A percentile compares a stretch with the other conserved stretches of the same genome.
phyloP scores from a whole-genome alignment of 805 yeast species.

The Metschnikowia cerradonensis region DNA sequence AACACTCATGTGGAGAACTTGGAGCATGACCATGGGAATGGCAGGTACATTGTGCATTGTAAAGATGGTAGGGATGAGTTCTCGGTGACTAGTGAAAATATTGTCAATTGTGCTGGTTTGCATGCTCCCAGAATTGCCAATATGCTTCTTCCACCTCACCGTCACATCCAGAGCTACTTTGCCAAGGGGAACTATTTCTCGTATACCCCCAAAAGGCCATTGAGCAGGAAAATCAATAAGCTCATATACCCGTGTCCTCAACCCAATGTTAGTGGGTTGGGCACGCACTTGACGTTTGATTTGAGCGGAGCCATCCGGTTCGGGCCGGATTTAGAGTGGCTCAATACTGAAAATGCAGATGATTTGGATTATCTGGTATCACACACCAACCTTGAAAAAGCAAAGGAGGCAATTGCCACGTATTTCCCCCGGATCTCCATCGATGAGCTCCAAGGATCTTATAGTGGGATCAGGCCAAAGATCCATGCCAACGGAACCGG shows the following conservation, averaged over 20 bases:
- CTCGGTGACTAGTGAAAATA: slow-evolving; percentile 47
- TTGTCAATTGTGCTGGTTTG: slow-evolving; percentile 78
- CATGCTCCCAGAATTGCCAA: slow-evolving; percentile 71
- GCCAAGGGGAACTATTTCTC: slow-evolving; percentile 86
- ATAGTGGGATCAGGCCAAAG: slow-evolving; percentile 85
- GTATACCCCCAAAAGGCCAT: slow-evolving; percentile 46
- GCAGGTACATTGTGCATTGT: slow-evolving; percentile 24
- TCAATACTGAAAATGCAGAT: slow-evolving; percentile 34
- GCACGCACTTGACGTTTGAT: slow-evolving; percentile 84
- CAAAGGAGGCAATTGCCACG: slow-evolving; percentile 52
- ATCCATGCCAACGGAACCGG: slow-evolving; percentile 42
- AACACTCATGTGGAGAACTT: slow-evolving; percentile 53
- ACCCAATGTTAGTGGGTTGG: slow-evolving; percentile 68
- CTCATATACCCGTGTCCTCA: slow-evolving; percentile 72
- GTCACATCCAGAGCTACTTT: slow-evolving; percentile 56
- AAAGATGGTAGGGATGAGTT: slow-evolving; percentile 29
- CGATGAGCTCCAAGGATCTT: slow-evolving; percentile 57
- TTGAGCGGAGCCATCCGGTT: slow-evolving; percentile 74
- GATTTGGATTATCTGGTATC: slow-evolving; percentile 47
- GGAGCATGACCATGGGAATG: slow-evolving; percentile 20
- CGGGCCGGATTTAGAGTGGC: slow-evolving; percentile 91
- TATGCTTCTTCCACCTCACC: slow-evolving; percentile 57
- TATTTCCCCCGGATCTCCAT: slow-evolving; percentile 61
- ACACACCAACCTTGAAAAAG: slow-evolving; percentile 46
- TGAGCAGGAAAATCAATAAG: slow-evolving; percentile 24